Evolutionary conservation across 2,329 filamentous ascomycete genomes (phyloP), one percentile per base, ranked within the genome.

Genomic region (Epichloe sp.): DNA sequence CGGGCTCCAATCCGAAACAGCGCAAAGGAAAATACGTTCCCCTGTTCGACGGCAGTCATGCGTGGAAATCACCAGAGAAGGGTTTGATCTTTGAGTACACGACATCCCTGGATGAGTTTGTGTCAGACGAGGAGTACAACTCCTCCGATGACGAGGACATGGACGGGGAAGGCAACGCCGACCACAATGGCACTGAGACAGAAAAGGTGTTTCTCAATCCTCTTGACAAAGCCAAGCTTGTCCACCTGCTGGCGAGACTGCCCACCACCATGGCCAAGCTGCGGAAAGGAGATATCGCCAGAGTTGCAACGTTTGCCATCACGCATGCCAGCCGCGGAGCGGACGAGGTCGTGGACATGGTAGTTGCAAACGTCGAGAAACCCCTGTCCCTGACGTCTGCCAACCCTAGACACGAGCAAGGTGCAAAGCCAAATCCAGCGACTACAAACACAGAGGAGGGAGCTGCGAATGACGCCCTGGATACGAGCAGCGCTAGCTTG

Each of bases 261-360:
- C 93, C 93, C 0, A 86, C 82, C 3, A 82, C 79, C 3, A 80
- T 88, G 40, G 79, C 82, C 2, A 85, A 79, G 57, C 73, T 96
- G 26, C 79, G 87, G 31, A 88, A 88, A 61, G 89, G 88, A 3
- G 88, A 97, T 61, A 80, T 97, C 44, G 90, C 88, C 1, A 79
- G 89, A 5, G 76, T 96, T 2, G 91, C 90, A 1, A 79, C 85
- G 3, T 96, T 97, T 67, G 90, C 90, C 12, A 88, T 97, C 51
- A 84, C 83, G 2, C 88, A 97, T 63, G 86, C 89, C 1, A 87
- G 85, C 40, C 77, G 82, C 19, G 93, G 90, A 15, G 86, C 88
- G 12, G 86, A 94, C 56, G 93, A 97, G 69, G 84, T 96, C 37
- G 89, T 95, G n/a, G 80, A 91, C 47, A 80, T 95, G 68, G 82